phyloP scores from a whole-genome alignment of 495 filamentous ascomycete genomes.

The Penicillium silybi region DNA sequence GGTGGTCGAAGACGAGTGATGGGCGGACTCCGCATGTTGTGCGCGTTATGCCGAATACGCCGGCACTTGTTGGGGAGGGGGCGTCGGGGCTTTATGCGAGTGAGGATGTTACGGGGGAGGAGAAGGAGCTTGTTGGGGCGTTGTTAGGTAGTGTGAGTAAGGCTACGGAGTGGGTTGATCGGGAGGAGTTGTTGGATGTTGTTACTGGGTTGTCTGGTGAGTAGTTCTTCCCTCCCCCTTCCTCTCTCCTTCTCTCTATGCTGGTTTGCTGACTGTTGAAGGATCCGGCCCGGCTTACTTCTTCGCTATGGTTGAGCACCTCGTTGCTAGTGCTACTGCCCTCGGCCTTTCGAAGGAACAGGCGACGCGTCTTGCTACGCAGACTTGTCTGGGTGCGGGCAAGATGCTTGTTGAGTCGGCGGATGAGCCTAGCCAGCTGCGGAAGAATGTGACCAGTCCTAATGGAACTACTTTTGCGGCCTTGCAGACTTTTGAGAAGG shows the following conservation, averaged over 20 bases:
- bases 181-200: conserved; percentile 38
- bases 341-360: conserved; percentile 36
- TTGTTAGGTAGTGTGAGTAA: conserved; percentile 35
- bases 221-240: too few species aligned
- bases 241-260: background rate
- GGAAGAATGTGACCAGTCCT: conserved; percentile 43
- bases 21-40: conserved; percentile 28
- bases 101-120: conserved; percentile 24
- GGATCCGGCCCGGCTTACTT: conserved; percentile 44
- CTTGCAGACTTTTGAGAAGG: conserved; percentile 33
- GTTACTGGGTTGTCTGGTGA: conserved; percentile 41
- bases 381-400: conserved; percentile 41
- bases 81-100: conserved; percentile 33
- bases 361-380: conserved; percentile 37
- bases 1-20: conserved; percentile 29
- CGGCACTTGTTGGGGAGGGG: conserved; percentile 37
- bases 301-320: conserved; percentile 44
- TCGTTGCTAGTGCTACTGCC: conserved; percentile 35
- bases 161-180: conserved; percentile 41
- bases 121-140: conserved; percentile 35
- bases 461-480: conserved; percentile 42
- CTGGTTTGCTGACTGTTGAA: conserved; percentile 7
- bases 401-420: conserved; percentile 38
- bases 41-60: conserved; percentile 43
- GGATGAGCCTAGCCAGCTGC: conserved; percentile 34